A percentile compares a stretch with the other conserved stretches of the same genome.
phyloP scores from a whole-genome alignment of 2,329 filamentous ascomycete genomes.

The Pseudogymnoascus sp. region DNA sequence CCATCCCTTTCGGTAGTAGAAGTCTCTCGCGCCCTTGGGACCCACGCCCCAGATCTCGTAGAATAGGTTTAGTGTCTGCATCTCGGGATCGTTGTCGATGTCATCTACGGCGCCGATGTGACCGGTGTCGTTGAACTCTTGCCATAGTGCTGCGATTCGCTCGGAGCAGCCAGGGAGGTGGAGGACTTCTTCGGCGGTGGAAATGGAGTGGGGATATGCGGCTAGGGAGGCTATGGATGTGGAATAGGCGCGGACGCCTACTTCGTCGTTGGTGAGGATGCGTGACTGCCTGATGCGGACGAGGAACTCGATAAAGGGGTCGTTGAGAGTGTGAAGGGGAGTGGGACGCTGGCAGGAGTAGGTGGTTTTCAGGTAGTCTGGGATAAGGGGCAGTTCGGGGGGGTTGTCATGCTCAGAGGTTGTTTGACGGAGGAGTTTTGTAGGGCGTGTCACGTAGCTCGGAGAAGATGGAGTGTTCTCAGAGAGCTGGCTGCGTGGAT shows the following conservation, averaged over 20 bases:
- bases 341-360: constrained; percentile 81
- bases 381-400: constrained; percentile 52
- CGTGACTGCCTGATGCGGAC: constrained; percentile 66
- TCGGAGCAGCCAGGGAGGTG: constrained; percentile 69
- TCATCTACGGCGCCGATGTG: constrained; percentile 56
- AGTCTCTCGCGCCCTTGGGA: constrained; percentile 69
- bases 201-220: constrained; percentile 57
- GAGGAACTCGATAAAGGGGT: constrained; percentile 65
- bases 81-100: constrained; percentile 54
- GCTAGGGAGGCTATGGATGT: constrained; percentile 76
- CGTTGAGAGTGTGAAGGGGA: constrained; percentile 62
- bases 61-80: constrained; percentile 61
- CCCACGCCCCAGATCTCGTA: constrained; percentile 91
- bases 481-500: not conserved
- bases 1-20: constrained; percentile 69
- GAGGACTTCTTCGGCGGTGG: constrained; percentile 33
- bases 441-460: constrained; percentile 30
- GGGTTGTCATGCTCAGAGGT: constrained; percentile 69
- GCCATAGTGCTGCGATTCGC: constrained; percentile 71
- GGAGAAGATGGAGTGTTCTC: not conserved
- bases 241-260: constrained; percentile 80
- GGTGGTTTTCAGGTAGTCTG: constrained; percentile 54
- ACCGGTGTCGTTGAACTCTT: constrained; percentile 60
- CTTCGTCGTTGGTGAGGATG: constrained; percentile 63
- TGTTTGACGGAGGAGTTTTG: constrained; percentile 53